These are phyloP conservation scores for Naumovozyma baii DNA, from an alignment of 805 yeast genomes.

Conservation along the genomic window DNA sequence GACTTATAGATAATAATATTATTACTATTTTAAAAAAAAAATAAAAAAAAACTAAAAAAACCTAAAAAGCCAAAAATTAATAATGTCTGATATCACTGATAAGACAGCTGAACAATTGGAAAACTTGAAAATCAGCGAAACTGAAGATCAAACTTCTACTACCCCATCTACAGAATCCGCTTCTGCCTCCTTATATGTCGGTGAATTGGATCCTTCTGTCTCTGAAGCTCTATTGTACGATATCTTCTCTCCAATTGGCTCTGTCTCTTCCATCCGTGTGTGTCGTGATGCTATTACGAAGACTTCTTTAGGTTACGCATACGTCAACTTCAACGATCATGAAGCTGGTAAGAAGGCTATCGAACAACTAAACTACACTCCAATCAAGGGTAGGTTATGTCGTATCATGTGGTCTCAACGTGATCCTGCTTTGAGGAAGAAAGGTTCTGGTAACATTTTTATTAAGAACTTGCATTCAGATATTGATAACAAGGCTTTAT, in stretches of 20 bases:
- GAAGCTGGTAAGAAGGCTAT: conserved; percentile 90
- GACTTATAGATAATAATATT: conserved; percentile 10
- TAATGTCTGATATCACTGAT: conserved; percentile 32
- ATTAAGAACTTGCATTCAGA: conserved; percentile 97
- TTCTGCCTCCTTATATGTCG: conserved; percentile 88
- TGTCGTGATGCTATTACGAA: conserved; percentile 97
- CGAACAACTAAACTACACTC: conserved; percentile 89
- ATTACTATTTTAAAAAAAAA: conserved; percentile 5
- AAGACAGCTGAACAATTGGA: conserved; percentile 31
- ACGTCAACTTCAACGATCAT: conserved; percentile 85
- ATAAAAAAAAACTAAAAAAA: conserved; percentile 16
- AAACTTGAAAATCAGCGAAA: conserved; percentile 21
- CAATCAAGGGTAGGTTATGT: conserved; percentile 91
- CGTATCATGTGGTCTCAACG: conserved; percentile 99
- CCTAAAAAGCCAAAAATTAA: conserved; percentile 12
- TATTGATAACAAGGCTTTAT: conserved; percentile 96
- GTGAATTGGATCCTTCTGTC: conserved; percentile 87
- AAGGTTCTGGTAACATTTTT: conserved; percentile 93
- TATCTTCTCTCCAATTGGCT: conserved; percentile 88
- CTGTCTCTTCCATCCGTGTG: conserved; percentile 93
- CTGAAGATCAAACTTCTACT: conserved; percentile 24
- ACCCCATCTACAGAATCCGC: conserved; percentile 28
- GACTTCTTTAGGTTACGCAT: conserved; percentile 95
- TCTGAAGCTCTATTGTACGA: conserved; percentile 93
- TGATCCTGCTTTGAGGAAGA: conserved; percentile 90